Conservation (phyloP, 495 filamentous ascomycete genomes). For the Podospora pseudopauciseta region DNA sequence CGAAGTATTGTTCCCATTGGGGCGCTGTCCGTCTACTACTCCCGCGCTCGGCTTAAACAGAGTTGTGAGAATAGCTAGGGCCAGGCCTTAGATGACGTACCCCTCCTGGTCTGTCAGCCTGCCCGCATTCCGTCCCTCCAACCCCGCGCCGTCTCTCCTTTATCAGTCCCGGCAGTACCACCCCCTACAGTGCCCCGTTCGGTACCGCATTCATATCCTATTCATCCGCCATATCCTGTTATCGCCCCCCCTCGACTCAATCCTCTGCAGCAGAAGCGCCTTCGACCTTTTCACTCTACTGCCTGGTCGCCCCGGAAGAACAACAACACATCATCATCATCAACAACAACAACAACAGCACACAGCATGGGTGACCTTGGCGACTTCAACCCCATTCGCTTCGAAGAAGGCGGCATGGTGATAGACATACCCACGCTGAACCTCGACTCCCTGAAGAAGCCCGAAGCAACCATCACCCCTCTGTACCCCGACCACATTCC, state of each 20-base stretch:
- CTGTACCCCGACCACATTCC: conserved; percentile 11
- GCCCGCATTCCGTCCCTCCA: conserved; percentile 15
- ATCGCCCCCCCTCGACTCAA: conserved; percentile 3
- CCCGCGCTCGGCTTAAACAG: conserved; percentile 13
- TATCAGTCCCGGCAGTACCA: conserved; percentile 14
- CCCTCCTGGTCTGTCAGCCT: conserved; percentile 14
- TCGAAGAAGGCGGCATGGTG: conserved; percentile 6
- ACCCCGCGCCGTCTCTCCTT: conserved; percentile 14
- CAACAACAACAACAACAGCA: background rate
- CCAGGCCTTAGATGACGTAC: conserved; percentile 33
- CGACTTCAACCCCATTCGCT: conserved; percentile 5
- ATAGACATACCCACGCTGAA: conserved; percentile 8
- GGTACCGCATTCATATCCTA: background rate
- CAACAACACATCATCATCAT: background rate
- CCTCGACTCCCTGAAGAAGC: conserved; percentile 20
- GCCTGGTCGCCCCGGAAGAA: background rate
- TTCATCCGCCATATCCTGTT: background rate
- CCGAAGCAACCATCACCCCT: conserved; percentile 2
- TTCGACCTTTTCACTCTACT: conserved; percentile 17
- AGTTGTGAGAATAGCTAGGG: conserved; percentile 27
- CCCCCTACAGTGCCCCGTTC: conserved; percentile 9
- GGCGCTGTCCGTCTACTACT: background rate
- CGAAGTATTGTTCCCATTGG: too few species aligned
- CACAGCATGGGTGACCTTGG: conserved; percentile 17
- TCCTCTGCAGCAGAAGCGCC: background rate